phyloP scores from a whole-genome alignment of 192 early-diverging fungal species.

The Coemansia sp. region DNA sequence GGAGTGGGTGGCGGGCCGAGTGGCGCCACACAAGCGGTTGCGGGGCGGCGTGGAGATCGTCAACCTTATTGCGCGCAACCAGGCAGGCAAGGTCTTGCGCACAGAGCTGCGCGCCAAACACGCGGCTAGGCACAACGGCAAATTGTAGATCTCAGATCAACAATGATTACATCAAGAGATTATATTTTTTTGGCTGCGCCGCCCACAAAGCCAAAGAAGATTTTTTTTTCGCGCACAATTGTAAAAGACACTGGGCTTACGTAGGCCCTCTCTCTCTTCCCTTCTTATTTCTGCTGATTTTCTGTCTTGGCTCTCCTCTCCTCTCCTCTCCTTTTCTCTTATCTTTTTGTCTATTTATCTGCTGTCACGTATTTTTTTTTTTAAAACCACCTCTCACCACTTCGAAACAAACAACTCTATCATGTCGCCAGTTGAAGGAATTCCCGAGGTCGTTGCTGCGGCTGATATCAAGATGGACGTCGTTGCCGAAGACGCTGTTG shows the following conservation, averaged over 20 bases:
- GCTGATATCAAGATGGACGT: slow-evolving; percentile 6
- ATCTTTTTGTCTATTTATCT: slow-evolving; percentile 4
- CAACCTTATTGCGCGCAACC: slow-evolving; percentile 27
- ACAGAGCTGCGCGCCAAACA: slow-evolving; percentile 28
- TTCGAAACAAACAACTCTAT: background rate
- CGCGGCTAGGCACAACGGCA: slow-evolving; percentile 5
- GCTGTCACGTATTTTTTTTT: background rate
- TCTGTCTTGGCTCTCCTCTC: background rate
- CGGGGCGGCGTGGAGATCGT: slow-evolving; percentile 41
- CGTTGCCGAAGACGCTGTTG: background rate
- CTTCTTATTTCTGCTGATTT: slow-evolving; percentile 8
- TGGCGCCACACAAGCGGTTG: slow-evolving; percentile 38
- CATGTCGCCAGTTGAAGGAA: slow-evolving; percentile 43
- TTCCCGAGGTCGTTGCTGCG: slow-evolving; percentile 28
- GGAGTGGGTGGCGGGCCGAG: slow-evolving; percentile 21
- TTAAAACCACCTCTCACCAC: background rate
- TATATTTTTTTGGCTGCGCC: background rate
- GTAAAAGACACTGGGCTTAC: background rate
- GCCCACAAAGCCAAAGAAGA: background rate
- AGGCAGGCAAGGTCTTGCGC: slow-evolving; percentile 40
- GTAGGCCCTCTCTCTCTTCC: background rate
- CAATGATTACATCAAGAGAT: background rate
- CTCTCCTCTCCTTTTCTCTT: background rate
- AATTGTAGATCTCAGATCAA: slow-evolving; percentile 16
- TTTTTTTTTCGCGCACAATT: background rate